phyloP scores from a whole-genome alignment of 495 filamentous ascomycete species.

The Chlorociboria aeruginascens region DNA sequence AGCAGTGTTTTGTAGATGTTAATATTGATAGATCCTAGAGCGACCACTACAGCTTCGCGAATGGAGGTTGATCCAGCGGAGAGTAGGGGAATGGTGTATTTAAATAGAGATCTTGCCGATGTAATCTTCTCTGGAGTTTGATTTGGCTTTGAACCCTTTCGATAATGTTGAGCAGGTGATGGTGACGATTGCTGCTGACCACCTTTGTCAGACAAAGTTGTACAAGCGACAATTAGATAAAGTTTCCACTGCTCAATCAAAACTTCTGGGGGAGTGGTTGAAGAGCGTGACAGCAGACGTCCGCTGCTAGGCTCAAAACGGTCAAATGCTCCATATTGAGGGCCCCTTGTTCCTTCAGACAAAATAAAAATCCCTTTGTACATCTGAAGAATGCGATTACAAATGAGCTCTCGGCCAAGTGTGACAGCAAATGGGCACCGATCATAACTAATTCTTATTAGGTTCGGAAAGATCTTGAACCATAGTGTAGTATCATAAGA shows the following conservation, averaged over 20 bases:
- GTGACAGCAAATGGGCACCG: conserved; percentile 83
- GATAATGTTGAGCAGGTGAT: conserved; percentile 63
- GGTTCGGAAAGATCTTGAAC: conserved; percentile 95
- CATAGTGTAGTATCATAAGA: conserved; percentile 90
- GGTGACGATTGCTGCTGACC: conserved; percentile 43
- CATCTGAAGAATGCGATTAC: conserved; percentile 83
- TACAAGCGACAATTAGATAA: conserved; percentile 95
- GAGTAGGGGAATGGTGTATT: conserved; percentile 78
- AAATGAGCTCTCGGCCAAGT: conserved; percentile 81
- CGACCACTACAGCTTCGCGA: conserved; percentile 80
- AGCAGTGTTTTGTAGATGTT: conserved; percentile 90
- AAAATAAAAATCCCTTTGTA: conserved; percentile 67
- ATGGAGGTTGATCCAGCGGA: conserved; percentile 63
- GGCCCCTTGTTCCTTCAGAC: conserved; percentile 57
- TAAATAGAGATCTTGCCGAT: conserved; percentile 78
- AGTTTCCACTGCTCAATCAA: conserved; percentile 97
- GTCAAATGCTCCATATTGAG: conserved; percentile 47
- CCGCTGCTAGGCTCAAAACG: conserved; percentile 24
- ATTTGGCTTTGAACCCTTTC: conserved; percentile 69
- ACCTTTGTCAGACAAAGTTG: conserved; percentile 80
- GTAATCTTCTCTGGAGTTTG: conserved; percentile 71
- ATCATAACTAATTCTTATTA: conserved; percentile 83
- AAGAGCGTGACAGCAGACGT: conserved; percentile 38
- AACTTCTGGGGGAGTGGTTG: conserved; percentile 71
- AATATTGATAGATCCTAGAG: conserved; percentile 87